Evolutionary conservation across 164 flowering plant genomes (phyloP).

Genomic region (Magnolia sinica): DNA sequence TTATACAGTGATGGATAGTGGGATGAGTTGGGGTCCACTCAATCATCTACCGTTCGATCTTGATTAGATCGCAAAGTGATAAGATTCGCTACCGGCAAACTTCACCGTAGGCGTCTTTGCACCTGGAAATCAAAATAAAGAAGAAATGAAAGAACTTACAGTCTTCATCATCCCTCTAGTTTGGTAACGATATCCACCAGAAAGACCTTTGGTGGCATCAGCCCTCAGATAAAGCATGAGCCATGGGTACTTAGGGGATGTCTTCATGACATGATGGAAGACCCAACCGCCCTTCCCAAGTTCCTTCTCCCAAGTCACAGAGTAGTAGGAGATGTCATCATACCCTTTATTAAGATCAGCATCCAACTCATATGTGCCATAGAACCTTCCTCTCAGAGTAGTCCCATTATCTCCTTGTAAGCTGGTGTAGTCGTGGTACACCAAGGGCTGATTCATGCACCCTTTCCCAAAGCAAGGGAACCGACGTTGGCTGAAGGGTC

Average conservation of each 20-base stretch:
- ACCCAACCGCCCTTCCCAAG: conserved; percentile 64
- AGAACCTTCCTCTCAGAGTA: conserved; percentile 48
- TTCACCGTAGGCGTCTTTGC: too few species aligned
- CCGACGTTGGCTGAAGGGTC: conserved; percentile 36
- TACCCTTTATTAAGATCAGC: conserved; percentile 23
- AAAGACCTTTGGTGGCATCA: conserved; percentile 56
- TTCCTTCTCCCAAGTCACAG: conserved; percentile 64
- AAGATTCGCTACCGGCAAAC: too few species aligned
- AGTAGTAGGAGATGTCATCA: conserved; percentile 36
- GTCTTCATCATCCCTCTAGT: conserved; percentile 66
- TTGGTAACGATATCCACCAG: conserved; percentile 65
- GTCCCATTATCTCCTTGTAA: conserved; percentile 24
- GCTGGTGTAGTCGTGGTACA: conserved; percentile 49
- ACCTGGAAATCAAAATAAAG: too few species aligned
- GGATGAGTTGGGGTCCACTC: not conserved
- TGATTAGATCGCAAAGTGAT: too few species aligned
- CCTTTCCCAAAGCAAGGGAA: conserved; percentile 74
- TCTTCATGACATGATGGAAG: conserved; percentile 51
- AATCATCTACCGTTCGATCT: too few species aligned
- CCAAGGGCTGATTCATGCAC: conserved; percentile 70
- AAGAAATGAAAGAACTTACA: conserved; percentile 28
- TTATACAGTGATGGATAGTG: not conserved
- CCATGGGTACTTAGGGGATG: conserved; percentile 77
- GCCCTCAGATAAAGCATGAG: conserved; percentile 70
- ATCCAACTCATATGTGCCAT: conserved; percentile 61